Percentiles rank a stretch among this genome's conserved stretches.
Evolutionary conservation across 192 early-diverging fungal species (phyloP).

Genomic region (Podila epigama): DNA sequence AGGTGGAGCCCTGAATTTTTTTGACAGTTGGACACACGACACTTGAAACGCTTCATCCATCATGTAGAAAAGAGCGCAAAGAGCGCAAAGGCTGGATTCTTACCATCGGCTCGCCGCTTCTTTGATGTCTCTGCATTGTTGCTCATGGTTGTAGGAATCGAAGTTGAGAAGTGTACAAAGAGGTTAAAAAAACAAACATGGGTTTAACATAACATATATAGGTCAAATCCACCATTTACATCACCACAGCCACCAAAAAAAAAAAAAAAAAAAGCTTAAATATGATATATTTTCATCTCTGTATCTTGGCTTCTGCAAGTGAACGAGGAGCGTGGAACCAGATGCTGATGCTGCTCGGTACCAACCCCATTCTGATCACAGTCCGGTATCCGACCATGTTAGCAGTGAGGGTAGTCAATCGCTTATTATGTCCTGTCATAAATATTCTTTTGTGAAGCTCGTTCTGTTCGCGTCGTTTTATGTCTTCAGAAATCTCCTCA

Average conservation of each 20-base stretch:
- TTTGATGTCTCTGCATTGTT: not conserved
- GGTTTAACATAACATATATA: not conserved
- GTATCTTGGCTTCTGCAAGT: slow-evolving; percentile 30
- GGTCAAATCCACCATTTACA: not conserved
- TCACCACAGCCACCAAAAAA: not conserved
- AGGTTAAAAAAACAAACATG: not conserved
- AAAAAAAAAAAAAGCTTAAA: not conserved
- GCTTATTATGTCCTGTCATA: slow-evolving; percentile 14
- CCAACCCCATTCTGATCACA: slow-evolving; percentile 11
- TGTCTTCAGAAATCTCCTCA: not conserved
- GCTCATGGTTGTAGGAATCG: not conserved
- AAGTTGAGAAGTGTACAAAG: no score
- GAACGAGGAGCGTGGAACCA: slow-evolving; percentile 39
- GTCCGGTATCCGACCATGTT: slow-evolving; percentile 33
- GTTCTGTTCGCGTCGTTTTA: slow-evolving; percentile 19
- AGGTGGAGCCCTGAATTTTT: no score
- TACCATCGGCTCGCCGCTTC: not conserved
- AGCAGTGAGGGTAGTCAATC: slow-evolving; percentile 32
- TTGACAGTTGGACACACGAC: no score
- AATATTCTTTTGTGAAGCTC: slow-evolving; percentile 40
- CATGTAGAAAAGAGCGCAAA: no score
- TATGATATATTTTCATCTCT: not conserved
- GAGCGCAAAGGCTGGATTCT: not conserved
- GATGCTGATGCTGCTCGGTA: slow-evolving; percentile 34
- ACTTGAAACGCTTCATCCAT: no score